A percentile compares a stretch with the other conserved stretches of the same genome.
Evolutionary conservation across 2,329 filamentous ascomycete genomes (phyloP).

Genomic region (Madurella mycetomatis): DNA sequence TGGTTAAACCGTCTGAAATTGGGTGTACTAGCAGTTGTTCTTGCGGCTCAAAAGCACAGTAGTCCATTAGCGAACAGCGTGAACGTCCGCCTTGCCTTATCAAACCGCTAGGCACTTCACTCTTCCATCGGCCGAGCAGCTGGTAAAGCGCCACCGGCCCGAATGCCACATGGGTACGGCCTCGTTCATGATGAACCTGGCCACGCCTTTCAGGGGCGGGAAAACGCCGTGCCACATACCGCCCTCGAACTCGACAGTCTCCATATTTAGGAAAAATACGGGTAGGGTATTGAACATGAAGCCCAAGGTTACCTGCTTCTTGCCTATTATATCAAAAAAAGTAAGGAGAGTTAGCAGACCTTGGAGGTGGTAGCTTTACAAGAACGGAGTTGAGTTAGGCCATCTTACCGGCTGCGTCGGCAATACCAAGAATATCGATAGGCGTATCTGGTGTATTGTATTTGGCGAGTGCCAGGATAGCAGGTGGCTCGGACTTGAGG

Average conservation of each 20-base stretch:
- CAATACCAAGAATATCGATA: conserved; percentile 8
- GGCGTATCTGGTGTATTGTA: conserved; percentile 5
- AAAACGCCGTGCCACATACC: conserved; percentile 12
- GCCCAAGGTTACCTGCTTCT: conserved; percentile 5
- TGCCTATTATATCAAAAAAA: background rate
- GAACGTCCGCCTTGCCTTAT: no score
- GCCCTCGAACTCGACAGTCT: conserved; percentile 9
- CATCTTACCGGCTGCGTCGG: conserved; percentile 1
- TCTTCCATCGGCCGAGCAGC: conserved; percentile 2
- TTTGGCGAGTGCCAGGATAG: conserved; percentile 1
- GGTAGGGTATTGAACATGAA: conserved; percentile 10
- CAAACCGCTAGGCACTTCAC: conserved; percentile 1
- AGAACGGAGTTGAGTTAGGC: no score
- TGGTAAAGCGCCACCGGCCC: conserved; percentile 7
- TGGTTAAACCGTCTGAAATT: no score
- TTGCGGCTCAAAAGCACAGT: no score
- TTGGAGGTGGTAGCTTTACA: no score
- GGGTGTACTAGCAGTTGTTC: no score
- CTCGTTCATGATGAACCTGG: conserved; percentile 1
- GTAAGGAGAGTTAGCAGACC: no score
- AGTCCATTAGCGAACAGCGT: no score
- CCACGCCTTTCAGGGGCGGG: conserved; percentile 3
- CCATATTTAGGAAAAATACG: conserved; percentile 11
- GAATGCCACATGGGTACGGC: conserved; percentile 10
- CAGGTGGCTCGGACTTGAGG: conserved; percentile 5